Percentiles rank a stretch among this genome's conserved stretches.
These are phyloP conservation scores for Ceratocystis smalleyi DNA, from an alignment of 2,329 filamentous ascomycete genomes.

Conservation along the genomic window DNA sequence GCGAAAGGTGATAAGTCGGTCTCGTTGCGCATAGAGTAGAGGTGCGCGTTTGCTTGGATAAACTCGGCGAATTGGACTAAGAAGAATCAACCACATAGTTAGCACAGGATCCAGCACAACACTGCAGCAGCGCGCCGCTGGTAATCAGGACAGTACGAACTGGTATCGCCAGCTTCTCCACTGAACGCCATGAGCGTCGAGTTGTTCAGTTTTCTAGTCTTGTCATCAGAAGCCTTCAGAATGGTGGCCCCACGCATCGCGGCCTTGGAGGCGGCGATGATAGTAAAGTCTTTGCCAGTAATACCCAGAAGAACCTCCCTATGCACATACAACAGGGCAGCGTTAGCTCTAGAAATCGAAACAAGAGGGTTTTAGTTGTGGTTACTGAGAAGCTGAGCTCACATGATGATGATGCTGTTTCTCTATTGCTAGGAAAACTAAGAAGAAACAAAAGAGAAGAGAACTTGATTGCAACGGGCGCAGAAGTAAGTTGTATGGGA, in stretches of 20 bases:
- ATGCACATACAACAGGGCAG: background rate
- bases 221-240: constrained; percentile 90
- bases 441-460: background rate
- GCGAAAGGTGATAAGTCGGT: constrained; percentile 79
- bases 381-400: background rate
- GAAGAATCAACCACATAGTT: constrained; percentile 17
- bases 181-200: constrained; percentile 90
- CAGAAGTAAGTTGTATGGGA: background rate
- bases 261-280: constrained; percentile 94
- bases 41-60: constrained; percentile 94
- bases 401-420: constrained; percentile 6
- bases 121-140: background rate
- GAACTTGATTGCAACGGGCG: background rate
- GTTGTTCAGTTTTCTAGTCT: constrained; percentile 84
- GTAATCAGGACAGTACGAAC: constrained; percentile 32
- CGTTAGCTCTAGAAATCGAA: constrained; percentile 1
- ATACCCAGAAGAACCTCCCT: constrained; percentile 98
- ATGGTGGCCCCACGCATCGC: constrained; percentile 95
- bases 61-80: constrained; percentile 97
- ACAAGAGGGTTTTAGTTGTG: background rate
- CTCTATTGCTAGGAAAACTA: background rate
- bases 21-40: constrained; percentile 97
- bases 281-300: constrained; percentile 97
- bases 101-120: constrained; percentile 3
- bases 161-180: constrained; percentile 89